Base-by-base conservation (phyloP, 2,329 filamentous ascomycete species). In the Paraphoma chrysanthemicola region DNA sequence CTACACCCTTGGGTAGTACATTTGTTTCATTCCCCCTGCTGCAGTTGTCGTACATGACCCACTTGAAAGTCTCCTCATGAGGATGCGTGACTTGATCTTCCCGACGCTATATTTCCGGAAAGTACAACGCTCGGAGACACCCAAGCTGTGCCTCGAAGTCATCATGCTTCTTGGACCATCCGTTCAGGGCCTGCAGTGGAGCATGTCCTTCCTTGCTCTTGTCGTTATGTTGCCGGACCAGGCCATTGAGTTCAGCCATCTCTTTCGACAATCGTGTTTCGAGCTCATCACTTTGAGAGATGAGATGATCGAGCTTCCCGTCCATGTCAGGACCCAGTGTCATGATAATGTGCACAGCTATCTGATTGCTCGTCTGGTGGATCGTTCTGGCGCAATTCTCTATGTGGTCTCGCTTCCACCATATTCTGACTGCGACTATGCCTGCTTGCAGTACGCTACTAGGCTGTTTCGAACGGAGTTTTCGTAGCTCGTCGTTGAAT, bases 11-110 rank as follows among this genome's bases (percentile, higher is more conserved):
- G 33, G 33, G 33, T 36, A 36, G 9, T 36, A 14, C 14, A 36
- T 10, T 7, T 10, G 3, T 36, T 36, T 10, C 33, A 6, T 36
- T 36, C 2, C 33, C 14, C 33, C 28, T 53, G 18, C 5, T 42
- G 31, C 23, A n/a, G 7, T 53, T 14, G 2, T 56, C 33, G 6
- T 59, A 14, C 28, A 60, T 46, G 2, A 59, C 50, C 57, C 50
- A 60, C 11, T 48, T 16, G 28, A 63, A 63, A 6, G 57, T 62
- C 12, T 59, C 33, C 6, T n/a, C 3, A 38, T 63, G 53, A 7
- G 54, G 53, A 5, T 41, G 6, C 8, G 48, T 54, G 2, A 60
- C 48, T 2, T 48, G 30, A 17, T 47, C 44, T 23, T 41, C 38
- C 9, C 56, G 44, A 23, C 30, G 11, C 11, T 47, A 11, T 6